phyloP scores from a whole-genome alignment of 768 basidiomycete genomes.

The Rhodotorula paludigena region DNA sequence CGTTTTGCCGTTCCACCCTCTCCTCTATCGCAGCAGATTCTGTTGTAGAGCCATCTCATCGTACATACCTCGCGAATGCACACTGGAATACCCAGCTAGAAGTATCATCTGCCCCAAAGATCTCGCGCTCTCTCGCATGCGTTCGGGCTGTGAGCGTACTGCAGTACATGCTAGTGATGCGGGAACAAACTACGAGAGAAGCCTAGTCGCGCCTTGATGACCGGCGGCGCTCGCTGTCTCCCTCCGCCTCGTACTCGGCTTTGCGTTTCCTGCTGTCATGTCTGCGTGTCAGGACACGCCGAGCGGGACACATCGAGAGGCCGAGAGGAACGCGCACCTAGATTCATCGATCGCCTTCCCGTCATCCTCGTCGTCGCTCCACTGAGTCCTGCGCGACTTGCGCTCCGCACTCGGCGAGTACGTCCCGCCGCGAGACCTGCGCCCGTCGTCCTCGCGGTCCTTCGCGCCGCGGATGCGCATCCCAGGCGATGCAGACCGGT shows the following conservation, averaged over 20 bases:
- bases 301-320: not conserved
- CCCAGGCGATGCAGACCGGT: conserved; percentile 1
- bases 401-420: not conserved
- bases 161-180: too few relatives aligned
- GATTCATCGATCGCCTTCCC: not conserved
- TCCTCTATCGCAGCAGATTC: too few relatives aligned
- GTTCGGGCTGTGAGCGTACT: too few relatives aligned
- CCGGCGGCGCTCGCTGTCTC: conserved; percentile 8
- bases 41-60: too few relatives aligned
- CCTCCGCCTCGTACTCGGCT: conserved; percentile 28
- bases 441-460: conserved; percentile 8
- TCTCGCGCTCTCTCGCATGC: too few relatives aligned
- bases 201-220: conserved; percentile 17
- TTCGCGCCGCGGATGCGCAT: conserved; percentile 14
- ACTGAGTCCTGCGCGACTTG: conserved; percentile 18
- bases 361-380: conserved; percentile 35
- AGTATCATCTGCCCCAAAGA: too few relatives aligned
- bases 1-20: too few relatives aligned
- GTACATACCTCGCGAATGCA: too few relatives aligned
- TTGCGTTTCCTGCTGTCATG: conserved; percentile 29
- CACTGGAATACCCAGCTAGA: too few relatives aligned
- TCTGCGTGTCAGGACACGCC: not conserved
- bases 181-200: too few relatives aligned
- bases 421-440: not conserved
- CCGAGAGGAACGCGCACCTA: conserved; percentile 3